Evolutionary conservation across 2,329 filamentous ascomycete genomes (phyloP), one percentile per base, ranked within the genome.

Genomic region (Plectosphaerella plurivora): DNA sequence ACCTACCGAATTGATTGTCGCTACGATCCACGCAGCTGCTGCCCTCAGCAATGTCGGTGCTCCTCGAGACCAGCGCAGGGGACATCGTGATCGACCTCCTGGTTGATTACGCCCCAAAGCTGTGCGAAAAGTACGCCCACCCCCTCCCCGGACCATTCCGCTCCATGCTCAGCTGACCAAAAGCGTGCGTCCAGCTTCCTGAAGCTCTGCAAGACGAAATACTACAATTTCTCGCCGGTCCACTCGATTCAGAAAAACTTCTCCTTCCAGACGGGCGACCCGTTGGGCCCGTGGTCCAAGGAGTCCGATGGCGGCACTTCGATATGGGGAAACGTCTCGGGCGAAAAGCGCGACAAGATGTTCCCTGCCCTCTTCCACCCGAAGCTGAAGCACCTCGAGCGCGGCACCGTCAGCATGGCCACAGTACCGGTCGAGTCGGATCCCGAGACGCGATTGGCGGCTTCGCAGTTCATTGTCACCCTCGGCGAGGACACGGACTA

Each of bases 161-260:
- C 28, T 33, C 28, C 52, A 41, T 48, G 25, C 59, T 67, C 63
- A 64, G 74, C 82, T 85, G 75, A 87, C 75, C 67, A 12, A 18
- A 22, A 68, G 55, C 64, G 56, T 67, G 62, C 73, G 76, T 78
- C 75, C 70, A 95, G 91, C 79, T 97, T 99, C 70, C 77, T 99
- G 53, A 97, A 99, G 79, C 89, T 99, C 62, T 97, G 94, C 83
- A 97, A 97, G 75, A 78, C 91, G 72, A 99, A 97, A 76, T 99
- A 97, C 75, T 99, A 97, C 84, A 97, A 97, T 76, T 97, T 95
- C 70, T 86, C 91, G 6, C 94, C 93, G 24, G 76, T 97, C 51
- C 90, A 97, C 73, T 91, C 87, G 60, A 83, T 99, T 37, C 94
- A 97, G 67, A 94, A 93, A 68, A 86, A 91, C 71, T 97, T 97